Base-by-base conservation (phyloP, 2,329 filamentous ascomycete genomes). In the Fusarium subtropicale region DNA sequence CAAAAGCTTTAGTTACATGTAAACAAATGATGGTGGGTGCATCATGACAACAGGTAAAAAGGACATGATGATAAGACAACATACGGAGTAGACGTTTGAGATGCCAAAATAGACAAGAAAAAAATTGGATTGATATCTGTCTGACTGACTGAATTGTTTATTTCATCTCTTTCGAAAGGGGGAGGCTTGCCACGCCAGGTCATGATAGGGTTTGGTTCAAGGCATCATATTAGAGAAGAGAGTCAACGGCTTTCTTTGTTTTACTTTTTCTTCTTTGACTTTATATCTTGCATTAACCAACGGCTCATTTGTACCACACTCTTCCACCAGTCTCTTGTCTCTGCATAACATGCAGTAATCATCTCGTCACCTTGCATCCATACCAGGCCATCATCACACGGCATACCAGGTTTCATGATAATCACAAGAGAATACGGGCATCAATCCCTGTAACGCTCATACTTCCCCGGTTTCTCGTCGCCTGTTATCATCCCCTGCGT, bases 1-100 rank as follows among this genome's bases (percentile, higher is more conserved):
- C 72, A 73, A 62, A 72, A 38, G 48, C 45, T 67, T 24, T 58
- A 57, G 66, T 53, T 72, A 68, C 72, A 71, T 66, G 72, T 74
- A 74, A 74, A 74, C 72, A 74, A 52, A 59, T 57, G 69, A 57
- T 64, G 59, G 12, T 63, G 58, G 59, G 7, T 63, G 58, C 30
- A 70, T 74, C 70, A 73, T 71, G 68, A 62, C 60, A 71, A 66
- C 56, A 57, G 52, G 47, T 20, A 47, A 51, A 41, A 41, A 38
- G n/a, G 22, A 24, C 18, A 48, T 34, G 46, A 48, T n/a, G 47
- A 51, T 20, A 7, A 16, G 24, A 31, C 34, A 41, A 48, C 20
- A 31, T 46, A 33, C 28, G 15, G 9, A 7, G 26, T 28, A 26
- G 12, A 18, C n/a, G 15, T 7, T 20, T 13, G 12, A 10, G 22